phyloP scores from a whole-genome alignment of 257 asterid species.

The Prunella vulgaris region DNA sequence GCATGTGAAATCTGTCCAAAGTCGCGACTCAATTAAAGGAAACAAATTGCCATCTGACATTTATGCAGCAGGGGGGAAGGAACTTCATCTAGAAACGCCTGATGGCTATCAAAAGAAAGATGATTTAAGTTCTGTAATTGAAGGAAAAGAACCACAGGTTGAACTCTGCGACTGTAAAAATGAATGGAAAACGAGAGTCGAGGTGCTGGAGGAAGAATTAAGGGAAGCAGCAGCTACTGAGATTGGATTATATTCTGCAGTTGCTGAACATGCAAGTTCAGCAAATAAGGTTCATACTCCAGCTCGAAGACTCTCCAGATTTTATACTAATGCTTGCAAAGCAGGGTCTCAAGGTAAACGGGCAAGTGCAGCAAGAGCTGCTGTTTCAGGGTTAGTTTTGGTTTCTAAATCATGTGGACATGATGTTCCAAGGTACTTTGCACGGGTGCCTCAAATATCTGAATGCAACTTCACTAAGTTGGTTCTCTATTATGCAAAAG shows the following conservation, averaged over 20 bases:
- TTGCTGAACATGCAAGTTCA: conserved; percentile 85
- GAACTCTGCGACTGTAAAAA: conserved; percentile 32
- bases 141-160: conserved; percentile 22
- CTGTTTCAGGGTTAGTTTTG: conserved; percentile 71
- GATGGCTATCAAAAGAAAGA: conserved; percentile 24
- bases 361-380: conserved; percentile 79
- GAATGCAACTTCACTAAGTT: neutral
- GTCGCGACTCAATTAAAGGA: conserved; percentile 9
- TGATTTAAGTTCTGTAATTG: conserved; percentile 18
- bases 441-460: conserved; percentile 4
- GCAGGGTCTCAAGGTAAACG: conserved; percentile 50
- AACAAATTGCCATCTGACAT: conserved; percentile 22
- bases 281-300: conserved; percentile 82
- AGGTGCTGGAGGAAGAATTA: conserved; percentile 82
- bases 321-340: conserved; percentile 66
- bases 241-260: conserved; percentile 73
- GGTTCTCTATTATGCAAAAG: neutral
- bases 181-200: conserved; percentile 45
- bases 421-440: conserved; percentile 75
- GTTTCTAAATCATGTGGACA: conserved; percentile 94
- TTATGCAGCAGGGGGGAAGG: conserved; percentile 27
- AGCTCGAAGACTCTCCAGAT: conserved; percentile 82
- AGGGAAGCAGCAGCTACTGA: conserved; percentile 81
- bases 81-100: conserved; percentile 24
- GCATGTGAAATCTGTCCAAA: conserved; percentile 8